These are phyloP conservation scores for Myriosclerotinia scirpicola DNA, from an alignment of 2,329 filamentous ascomycete genomes.

Conservation along the genomic window DNA sequence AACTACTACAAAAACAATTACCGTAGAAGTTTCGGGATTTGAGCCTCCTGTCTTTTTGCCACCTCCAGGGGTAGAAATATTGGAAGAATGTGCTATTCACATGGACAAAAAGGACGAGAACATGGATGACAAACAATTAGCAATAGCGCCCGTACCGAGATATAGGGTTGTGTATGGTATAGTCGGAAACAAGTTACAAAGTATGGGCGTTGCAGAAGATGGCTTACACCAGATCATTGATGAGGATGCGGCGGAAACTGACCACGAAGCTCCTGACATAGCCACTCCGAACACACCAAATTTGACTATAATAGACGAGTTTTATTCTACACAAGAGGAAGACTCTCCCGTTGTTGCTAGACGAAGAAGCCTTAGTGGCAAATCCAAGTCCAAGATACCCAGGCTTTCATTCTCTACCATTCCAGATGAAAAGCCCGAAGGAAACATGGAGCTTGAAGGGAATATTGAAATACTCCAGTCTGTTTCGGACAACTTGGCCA, in stretches of 20 bases:
- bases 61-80: constrained; percentile 58
- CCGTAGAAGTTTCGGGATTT: constrained; percentile 59
- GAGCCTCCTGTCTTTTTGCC: constrained; percentile 53
- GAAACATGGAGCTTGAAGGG: background rate
- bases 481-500: constrained; percentile 32
- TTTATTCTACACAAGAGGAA: background rate
- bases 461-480: background rate
- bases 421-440: constrained; percentile 21
- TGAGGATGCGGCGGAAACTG: constrained; percentile 26
- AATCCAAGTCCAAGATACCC: constrained; percentile 16
- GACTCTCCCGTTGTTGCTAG: no score
- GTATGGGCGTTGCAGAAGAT: constrained; percentile 42
- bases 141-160: constrained; percentile 30
- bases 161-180: constrained; percentile 62
- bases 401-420: constrained; percentile 9
- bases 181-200: constrained; percentile 52
- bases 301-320: background rate
- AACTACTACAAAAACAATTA: constrained; percentile 61
- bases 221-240: constrained; percentile 35
- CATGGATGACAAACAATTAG: constrained; percentile 29
- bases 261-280: background rate
- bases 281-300: background rate
- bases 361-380: background rate
- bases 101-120: constrained; percentile 26
- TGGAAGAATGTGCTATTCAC: constrained; percentile 49